A percentile compares a stretch with the other conserved stretches of the same genome.
Evolutionary conservation across 129 eudicot genomes (phyloP).

Genomic region (Mikania micrantha): DNA sequence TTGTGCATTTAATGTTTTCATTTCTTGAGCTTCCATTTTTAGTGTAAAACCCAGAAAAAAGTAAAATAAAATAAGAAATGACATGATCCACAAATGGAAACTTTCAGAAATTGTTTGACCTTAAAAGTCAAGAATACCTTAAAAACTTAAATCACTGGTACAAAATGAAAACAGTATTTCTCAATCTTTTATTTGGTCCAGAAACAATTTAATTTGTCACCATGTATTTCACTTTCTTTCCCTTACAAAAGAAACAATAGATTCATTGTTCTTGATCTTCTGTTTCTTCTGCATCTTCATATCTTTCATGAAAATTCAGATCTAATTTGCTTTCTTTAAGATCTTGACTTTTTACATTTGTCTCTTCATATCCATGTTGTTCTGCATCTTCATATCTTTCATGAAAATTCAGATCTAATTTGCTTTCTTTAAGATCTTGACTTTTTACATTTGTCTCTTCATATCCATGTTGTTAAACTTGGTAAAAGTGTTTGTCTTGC

Average conservation of each 20-base stretch:
- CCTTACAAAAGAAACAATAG: slow-evolving; percentile 1
- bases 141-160: neutral
- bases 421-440: slow-evolving; percentile 76
- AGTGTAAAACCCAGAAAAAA: neutral
- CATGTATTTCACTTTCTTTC: slow-evolving; percentile 6
- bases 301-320: slow-evolving; percentile 58
- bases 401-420: slow-evolving; percentile 63
- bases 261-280: slow-evolving; percentile 31
- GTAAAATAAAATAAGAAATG: too few species aligned
- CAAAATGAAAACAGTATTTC: slow-evolving; percentile 1
- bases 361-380: too few species aligned
- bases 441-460: slow-evolving; percentile 45
- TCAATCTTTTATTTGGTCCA: neutral
- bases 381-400: too few species aligned
- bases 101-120: neutral
- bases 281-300: slow-evolving; percentile 37
- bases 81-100: neutral
- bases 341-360: slow-evolving; percentile 60
- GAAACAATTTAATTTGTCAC: slow-evolving; percentile 12
- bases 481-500: too few species aligned
- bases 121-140: slow-evolving; percentile 2
- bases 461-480: too few species aligned
- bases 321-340: slow-evolving; percentile 76
- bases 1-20: neutral
- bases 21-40: slow-evolving; percentile 1